phyloP scores from a whole-genome alignment of 202 grass and related monocot genomes.

The Musa balbisiana region DNA sequence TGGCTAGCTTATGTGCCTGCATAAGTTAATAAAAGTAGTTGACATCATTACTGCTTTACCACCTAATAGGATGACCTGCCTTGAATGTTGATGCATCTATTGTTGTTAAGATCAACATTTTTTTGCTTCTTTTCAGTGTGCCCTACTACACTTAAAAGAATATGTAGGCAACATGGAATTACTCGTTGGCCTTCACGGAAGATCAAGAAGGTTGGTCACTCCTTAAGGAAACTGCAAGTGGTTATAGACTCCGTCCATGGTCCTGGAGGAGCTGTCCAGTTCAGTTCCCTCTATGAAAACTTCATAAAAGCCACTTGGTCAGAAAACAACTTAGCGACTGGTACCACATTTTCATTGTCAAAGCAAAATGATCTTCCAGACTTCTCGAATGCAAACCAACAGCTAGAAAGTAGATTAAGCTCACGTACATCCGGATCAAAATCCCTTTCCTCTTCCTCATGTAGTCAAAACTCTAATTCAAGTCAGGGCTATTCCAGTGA shows the following conservation, averaged over 20 bases:
- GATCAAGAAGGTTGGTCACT: slow-evolving; percentile 15
- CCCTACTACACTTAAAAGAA: slow-evolving; percentile 16
- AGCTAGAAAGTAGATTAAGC: slow-evolving; percentile 6
- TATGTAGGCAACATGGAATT: background rate
- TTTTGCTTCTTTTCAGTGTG: background rate
- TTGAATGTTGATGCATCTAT: too few species aligned
- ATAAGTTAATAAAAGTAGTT: too few species aligned
- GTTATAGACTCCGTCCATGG: slow-evolving; percentile 7
- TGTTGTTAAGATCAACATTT: background rate
- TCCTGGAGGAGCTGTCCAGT: background rate
- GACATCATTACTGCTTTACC: too few species aligned
- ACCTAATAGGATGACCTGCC: too few species aligned
- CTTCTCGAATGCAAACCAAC: background rate
- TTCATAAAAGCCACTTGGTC: slow-evolving; percentile 12
- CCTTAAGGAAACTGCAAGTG: slow-evolving; percentile 2
- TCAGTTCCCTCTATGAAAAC: slow-evolving; percentile 13
- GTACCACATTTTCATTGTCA: background rate
- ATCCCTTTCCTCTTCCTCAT: slow-evolving; percentile 24
- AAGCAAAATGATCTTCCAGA: slow-evolving; percentile 4
- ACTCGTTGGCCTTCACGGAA: slow-evolving; percentile 6
- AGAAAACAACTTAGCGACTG: background rate
- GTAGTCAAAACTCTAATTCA: slow-evolving; percentile 15
- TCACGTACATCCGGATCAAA: slow-evolving; percentile 18
- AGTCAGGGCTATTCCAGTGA: slow-evolving; percentile 22
- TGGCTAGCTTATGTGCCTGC: too few species aligned